Conservation (phyloP, 2,329 filamentous ascomycete species). For the Alternaria sp. region DNA sequence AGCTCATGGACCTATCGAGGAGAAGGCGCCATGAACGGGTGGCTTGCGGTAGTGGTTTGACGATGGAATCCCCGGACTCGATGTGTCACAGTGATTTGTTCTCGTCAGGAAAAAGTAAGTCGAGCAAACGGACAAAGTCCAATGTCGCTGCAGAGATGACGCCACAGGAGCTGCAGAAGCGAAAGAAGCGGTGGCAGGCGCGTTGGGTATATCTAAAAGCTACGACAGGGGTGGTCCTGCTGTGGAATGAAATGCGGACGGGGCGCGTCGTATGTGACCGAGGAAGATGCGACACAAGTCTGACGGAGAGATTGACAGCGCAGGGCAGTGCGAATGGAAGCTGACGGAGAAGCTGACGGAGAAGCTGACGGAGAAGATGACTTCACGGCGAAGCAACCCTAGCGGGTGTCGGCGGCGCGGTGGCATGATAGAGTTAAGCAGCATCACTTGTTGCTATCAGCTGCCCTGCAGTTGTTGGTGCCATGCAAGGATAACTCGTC, state of each 20-base stretch:
- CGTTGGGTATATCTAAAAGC: constrained; percentile 2
- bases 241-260: constrained; percentile 14
- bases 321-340: not conserved
- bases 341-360: not conserved
- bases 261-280: constrained; percentile 11
- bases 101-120: constrained; percentile 2
- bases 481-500: constrained; percentile 9
- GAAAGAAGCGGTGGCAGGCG: not conserved
- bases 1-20: constrained; percentile 14
- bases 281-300: constrained; percentile 5
- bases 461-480: constrained; percentile 10
- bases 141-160: not conserved
- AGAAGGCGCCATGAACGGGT: constrained; percentile 11
- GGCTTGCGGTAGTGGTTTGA: constrained; percentile 20
- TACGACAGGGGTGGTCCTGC: constrained; percentile 11
- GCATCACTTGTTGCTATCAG: constrained; percentile 7
- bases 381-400: not conserved
- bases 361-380: not conserved
- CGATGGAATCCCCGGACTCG: constrained; percentile 11
- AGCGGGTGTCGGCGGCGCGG: not conserved
- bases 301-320: not conserved
- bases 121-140: constrained; percentile 8
- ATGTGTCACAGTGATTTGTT: constrained; percentile 12
- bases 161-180: not conserved
- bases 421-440: constrained; percentile 6